phyloP scores from a whole-genome alignment of 2,329 filamentous ascomycete species.

The Allantophomopsis cytisporea region DNA sequence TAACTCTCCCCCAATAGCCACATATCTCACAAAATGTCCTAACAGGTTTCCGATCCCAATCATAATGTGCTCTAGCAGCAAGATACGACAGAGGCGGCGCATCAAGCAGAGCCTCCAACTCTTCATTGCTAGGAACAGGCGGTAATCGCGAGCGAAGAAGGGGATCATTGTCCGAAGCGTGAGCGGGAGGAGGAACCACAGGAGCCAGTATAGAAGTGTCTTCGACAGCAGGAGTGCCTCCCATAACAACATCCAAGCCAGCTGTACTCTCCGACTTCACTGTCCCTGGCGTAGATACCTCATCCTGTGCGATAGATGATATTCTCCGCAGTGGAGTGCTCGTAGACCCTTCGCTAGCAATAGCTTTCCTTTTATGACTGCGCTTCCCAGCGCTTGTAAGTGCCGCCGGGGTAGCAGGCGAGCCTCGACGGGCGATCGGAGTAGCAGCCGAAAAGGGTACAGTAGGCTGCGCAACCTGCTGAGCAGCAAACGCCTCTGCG shows the following conservation, averaged over 20 bases:
- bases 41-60: constrained; percentile 34
- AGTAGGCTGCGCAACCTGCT: constrained; percentile 25
- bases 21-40: constrained; percentile 66
- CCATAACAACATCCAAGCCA: constrained; percentile 17
- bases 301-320: constrained; percentile 4
- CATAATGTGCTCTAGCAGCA: constrained; percentile 39
- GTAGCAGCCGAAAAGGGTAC: constrained; percentile 11
- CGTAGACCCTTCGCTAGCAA: constrained; percentile 2
- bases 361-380: constrained; percentile 16
- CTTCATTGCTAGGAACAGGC: constrained; percentile 38
- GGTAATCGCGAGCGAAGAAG: constrained; percentile 46
- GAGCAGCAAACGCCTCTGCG: constrained; percentile 46
- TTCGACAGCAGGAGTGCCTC: constrained; percentile 18
- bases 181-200: constrained; percentile 14
- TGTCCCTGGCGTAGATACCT: constrained; percentile 1
- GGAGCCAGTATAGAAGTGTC: constrained; percentile 1
- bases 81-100: constrained; percentile 55
- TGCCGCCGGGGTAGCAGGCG: constrained; percentile 8
- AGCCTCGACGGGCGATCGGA: constrained; percentile 8
- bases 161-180: constrained; percentile 38
- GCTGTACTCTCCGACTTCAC: constrained; percentile 20
- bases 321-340: constrained; percentile 9
- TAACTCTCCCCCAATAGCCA: constrained; percentile 68
- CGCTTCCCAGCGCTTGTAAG: constrained; percentile 12
- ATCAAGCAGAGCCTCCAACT: constrained; percentile 49